A percentile compares a stretch with the other conserved stretches of the same genome.
These are phyloP conservation scores for Salix dunnii DNA, from an alignment of 345 rosid genomes.

Conservation along the genomic window DNA sequence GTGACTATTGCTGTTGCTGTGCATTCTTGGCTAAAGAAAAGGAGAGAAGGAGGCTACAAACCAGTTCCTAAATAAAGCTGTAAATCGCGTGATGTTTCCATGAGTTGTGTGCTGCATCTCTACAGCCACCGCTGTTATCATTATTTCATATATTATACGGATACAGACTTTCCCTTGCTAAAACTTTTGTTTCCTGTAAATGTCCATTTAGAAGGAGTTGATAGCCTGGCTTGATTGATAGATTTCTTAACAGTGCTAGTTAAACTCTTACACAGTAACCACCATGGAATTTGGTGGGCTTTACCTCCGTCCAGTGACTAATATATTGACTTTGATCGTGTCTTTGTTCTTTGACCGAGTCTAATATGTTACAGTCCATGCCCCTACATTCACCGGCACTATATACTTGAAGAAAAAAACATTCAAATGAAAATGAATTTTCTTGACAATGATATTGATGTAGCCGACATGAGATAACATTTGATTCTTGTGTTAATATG, in stretches of 20 bases:
- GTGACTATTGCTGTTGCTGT: constrained; percentile 25
- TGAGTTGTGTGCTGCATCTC: not conserved
- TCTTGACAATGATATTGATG: not conserved
- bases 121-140: not conserved
- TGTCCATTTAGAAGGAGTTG: not conserved
- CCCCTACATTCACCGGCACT: not conserved
- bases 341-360: not conserved
- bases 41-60: constrained; percentile 40
- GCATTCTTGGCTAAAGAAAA: constrained; percentile 25
- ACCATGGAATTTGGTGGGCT: not conserved
- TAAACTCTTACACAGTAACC: not conserved
- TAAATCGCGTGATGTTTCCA: not conserved
- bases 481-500: too few species aligned
- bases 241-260: not conserved
- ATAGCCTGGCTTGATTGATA: too few species aligned
- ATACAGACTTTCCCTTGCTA: not conserved
- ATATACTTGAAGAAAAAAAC: not conserved
- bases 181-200: not conserved
- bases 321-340: not conserved
- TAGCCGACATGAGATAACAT: too few species aligned
- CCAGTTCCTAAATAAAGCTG: constrained; percentile 21
- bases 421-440: not conserved
- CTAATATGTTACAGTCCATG: not conserved
- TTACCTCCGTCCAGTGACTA: not conserved
- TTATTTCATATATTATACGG: not conserved